Conservation (phyloP, 2,329 filamentous ascomycete genomes). For the Verticillium nonalfalfae region DNA sequence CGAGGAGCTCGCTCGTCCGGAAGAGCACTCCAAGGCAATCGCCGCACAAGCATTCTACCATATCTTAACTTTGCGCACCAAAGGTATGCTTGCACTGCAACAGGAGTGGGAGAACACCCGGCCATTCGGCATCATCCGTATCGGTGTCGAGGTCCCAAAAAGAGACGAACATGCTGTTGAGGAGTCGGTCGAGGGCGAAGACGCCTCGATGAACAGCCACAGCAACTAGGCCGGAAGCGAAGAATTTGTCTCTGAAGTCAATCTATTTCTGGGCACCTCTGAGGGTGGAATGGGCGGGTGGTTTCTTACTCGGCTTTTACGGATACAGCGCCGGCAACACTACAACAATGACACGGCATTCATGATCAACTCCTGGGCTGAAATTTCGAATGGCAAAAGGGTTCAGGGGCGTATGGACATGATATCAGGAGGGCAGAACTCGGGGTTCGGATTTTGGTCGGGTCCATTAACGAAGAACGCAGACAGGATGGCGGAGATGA, state of each 20-base stretch:
- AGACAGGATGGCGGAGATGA: conserved; percentile 1
- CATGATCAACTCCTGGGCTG: too few relatives aligned
- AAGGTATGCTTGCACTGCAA: conserved; percentile 52
- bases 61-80: conserved; percentile 63
- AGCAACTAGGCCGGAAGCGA: neutral
- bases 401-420: too few relatives aligned
- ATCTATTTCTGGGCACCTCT: too few relatives aligned
- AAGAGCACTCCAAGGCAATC: conserved; percentile 47
- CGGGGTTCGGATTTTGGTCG: too few relatives aligned
- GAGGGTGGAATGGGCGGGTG: too few relatives aligned
- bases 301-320: too few relatives aligned
- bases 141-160: conserved; percentile 22
- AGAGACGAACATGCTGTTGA: neutral
- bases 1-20: conserved; percentile 58
- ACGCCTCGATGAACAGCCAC: neutral
- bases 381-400: too few relatives aligned
- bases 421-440: too few relatives aligned
- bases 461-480: too few relatives aligned
- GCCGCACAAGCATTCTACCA: conserved; percentile 74
- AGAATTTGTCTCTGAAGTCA: neutral
- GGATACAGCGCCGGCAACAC: too few relatives aligned
- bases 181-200: neutral
- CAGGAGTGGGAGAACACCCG: conserved; percentile 42
- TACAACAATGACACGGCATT: too few relatives aligned
- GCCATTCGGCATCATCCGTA: conserved; percentile 40